Evolutionary conservation across 164 flowering plant species (phyloP).

Genomic region (Stephania yunnanensis): DNA sequence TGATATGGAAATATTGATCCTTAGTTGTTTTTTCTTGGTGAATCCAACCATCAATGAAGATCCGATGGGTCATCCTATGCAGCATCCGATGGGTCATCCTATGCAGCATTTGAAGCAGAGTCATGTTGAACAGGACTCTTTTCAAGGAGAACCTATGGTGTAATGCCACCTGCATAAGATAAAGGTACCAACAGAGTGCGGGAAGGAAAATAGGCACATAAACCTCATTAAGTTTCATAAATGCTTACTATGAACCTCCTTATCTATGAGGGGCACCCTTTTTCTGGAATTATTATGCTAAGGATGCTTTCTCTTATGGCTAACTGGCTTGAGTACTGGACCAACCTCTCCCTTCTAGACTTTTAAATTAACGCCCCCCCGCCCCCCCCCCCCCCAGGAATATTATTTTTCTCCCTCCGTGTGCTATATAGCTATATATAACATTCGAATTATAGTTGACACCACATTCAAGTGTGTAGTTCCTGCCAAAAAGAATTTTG

Average conservation of each 20-base stretch:
- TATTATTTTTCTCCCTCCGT: too few species aligned
- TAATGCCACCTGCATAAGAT: background rate
- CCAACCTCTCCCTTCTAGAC: too few species aligned
- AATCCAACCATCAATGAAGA: background rate
- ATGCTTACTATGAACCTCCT: too few species aligned
- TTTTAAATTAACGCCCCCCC: too few species aligned
- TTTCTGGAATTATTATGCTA: too few species aligned
- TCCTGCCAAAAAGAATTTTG: background rate
- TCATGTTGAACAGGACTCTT: background rate
- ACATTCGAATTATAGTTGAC: background rate
- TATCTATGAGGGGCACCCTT: too few species aligned
- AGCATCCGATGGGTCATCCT: background rate
- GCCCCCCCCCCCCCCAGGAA: too few species aligned
- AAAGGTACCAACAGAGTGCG: too few species aligned
- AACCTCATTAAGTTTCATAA: too few species aligned
- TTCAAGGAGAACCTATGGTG: background rate
- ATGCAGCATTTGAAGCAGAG: background rate
- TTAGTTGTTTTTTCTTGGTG: constrained; percentile 2
- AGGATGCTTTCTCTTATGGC: too few species aligned
- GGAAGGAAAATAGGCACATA: too few species aligned
- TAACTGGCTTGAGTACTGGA: too few species aligned
- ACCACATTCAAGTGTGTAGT: background rate
- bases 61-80: background rate
- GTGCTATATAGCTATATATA: background rate
- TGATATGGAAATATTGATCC: constrained; percentile 1